These are phyloP conservation scores for Neofusicoccum parvum DNA, from an alignment of 2,329 filamentous ascomycete genomes.

Conservation along the genomic window DNA sequence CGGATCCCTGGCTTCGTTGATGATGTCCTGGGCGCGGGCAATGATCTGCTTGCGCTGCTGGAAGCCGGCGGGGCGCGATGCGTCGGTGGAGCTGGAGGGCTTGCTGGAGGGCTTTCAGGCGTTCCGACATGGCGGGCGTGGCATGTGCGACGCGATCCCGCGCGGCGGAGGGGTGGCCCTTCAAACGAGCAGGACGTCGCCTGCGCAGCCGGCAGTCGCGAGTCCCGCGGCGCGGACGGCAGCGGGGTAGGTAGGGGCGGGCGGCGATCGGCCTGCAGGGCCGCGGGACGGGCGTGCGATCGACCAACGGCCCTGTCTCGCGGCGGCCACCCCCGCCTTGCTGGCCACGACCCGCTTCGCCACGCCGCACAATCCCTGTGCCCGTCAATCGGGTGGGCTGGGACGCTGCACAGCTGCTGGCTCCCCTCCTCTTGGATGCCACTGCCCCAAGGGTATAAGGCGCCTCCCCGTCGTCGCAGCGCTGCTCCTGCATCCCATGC, in stretches of 20 bases:
- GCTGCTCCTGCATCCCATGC: too few species aligned
- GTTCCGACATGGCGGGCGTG: neutral
- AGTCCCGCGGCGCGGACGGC: too few species aligned
- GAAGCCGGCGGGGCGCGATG: neutral
- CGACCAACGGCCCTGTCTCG: too few species aligned
- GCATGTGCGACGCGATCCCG: too few species aligned
- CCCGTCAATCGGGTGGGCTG: neutral
- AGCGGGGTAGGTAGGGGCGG: too few species aligned
- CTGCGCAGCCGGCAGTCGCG: too few species aligned
- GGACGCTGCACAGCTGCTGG: neutral
- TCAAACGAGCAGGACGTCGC: too few species aligned
- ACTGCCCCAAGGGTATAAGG: neutral
- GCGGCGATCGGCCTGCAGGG: too few species aligned
- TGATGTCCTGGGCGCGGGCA: conserved; percentile 2
- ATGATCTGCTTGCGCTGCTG: conserved; percentile 1
- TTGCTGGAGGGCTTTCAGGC: neutral
- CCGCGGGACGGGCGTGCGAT: too few species aligned
- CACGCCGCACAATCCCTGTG: neutral
- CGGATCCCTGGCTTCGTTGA: conserved; percentile 17
- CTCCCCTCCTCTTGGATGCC: too few species aligned
- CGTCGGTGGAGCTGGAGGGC: neutral
- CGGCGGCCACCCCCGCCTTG: neutral
- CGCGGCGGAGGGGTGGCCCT: too few species aligned
- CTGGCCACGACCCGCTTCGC: neutral
- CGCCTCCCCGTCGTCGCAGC: neutral